Percentiles rank a stretch among this genome's conserved stretches.
phyloP scores from a whole-genome alignment of 208 protist genomes.

The Porcisia hertigi region DNA sequence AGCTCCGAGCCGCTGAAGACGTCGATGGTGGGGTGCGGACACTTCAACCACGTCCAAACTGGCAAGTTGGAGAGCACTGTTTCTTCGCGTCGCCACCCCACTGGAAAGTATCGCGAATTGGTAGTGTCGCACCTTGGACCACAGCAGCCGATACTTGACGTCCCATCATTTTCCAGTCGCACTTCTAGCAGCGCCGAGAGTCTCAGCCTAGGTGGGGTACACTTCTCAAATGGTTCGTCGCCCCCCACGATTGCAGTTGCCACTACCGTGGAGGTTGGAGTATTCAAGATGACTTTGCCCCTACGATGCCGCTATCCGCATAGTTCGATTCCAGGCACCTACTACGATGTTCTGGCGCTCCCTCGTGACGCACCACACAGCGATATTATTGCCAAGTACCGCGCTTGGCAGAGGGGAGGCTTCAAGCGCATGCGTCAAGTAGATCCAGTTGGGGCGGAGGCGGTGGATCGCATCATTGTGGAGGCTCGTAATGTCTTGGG shows the following conservation, averaged over 20 bases:
- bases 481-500: constrained; percentile 87
- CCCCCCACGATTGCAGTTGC: constrained; percentile 7
- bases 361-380: constrained; percentile 36
- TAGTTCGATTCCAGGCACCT: constrained; percentile 62
- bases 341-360: constrained; percentile 82
- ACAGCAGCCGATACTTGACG: constrained; percentile 15
- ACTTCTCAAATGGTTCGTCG: constrained; percentile 11
- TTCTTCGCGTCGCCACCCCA: constrained; percentile 22
- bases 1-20: constrained; percentile 28
- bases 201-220: constrained; percentile 1
- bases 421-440: constrained; percentile 57
- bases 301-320: constrained; percentile 84
- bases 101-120: constrained; percentile 23
- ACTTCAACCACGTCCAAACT: constrained; percentile 38
- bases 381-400: constrained; percentile 64
- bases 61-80: constrained; percentile 23
- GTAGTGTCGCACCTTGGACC: constrained; percentile 28
- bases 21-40: constrained; percentile 38
- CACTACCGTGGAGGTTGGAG: neutral
- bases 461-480: constrained; percentile 67
- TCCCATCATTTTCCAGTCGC: constrained; percentile 36
- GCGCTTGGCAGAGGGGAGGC: constrained; percentile 62
- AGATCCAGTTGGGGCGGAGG: constrained; percentile 61
- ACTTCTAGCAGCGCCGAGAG: constrained; percentile 35
- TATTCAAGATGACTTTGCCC: constrained; percentile 68